Conservation (phyloP, 257 asterid species). For the Solanum piurae region DNA sequence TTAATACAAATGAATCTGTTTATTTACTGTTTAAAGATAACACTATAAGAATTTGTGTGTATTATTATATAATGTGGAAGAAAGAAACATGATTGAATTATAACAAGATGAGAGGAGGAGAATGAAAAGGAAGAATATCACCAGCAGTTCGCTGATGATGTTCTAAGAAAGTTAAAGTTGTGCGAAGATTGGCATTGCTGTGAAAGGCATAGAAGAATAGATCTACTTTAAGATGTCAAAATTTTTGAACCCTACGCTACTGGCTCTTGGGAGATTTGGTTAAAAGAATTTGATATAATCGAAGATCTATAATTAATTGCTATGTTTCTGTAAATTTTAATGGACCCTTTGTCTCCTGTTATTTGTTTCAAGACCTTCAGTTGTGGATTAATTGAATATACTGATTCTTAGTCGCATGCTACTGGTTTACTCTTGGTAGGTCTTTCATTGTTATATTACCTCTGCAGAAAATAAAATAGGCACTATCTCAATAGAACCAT, state of each 20-base stretch:
- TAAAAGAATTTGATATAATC: background rate
- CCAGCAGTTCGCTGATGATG: background rate
- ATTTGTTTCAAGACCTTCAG: background rate
- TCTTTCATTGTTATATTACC: background rate
- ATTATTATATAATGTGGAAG: background rate
- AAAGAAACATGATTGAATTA: background rate
- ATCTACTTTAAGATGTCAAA: background rate
- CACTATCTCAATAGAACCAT: background rate
- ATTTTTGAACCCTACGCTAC: background rate
- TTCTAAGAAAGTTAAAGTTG: background rate
- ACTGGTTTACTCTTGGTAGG: background rate
- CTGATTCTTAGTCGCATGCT: background rate
- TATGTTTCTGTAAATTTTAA: background rate
- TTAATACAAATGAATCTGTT: background rate
- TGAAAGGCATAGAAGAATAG: background rate
- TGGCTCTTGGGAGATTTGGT: background rate
- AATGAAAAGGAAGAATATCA: background rate
- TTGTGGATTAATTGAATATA: background rate
- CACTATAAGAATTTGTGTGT: background rate
- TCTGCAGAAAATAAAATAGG: background rate
- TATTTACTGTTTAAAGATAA: background rate
- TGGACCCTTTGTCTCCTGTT: background rate
- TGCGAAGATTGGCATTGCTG: background rate
- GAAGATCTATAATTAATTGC: background rate
- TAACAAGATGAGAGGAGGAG: background rate